Percentiles rank a stretch among this genome's conserved stretches.
Evolutionary conservation across 768 basidiomycete species (phyloP).

Genomic region (Kwoniella europaea): DNA sequence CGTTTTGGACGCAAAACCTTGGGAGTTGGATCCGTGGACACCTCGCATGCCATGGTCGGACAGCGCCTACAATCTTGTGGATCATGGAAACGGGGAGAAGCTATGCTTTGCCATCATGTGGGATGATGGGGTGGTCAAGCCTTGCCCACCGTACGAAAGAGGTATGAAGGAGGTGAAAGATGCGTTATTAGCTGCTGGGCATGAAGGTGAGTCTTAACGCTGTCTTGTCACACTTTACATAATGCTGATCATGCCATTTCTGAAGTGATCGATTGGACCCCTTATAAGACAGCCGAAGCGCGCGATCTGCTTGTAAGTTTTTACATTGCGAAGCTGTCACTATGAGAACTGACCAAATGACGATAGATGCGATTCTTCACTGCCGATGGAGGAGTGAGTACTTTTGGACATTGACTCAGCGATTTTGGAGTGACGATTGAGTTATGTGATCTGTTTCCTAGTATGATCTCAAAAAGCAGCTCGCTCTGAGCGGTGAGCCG

Average conservation of each 20-base stretch:
- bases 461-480: slow-evolving; percentile 21
- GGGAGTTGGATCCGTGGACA: slow-evolving; percentile 64
- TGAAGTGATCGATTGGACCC: slow-evolving; percentile 72
- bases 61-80: slow-evolving; percentile 64
- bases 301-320: slow-evolving; percentile 13
- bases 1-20: slow-evolving; percentile 68
- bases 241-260: not conserved
- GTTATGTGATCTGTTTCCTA: not conserved
- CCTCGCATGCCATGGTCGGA: slow-evolving; percentile 39
- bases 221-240: too few species aligned
- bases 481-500: slow-evolving; percentile 33
- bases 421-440: not conserved
- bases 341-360: not conserved
- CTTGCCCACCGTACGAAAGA: slow-evolving; percentile 34
- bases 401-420: not conserved
- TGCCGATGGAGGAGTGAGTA: slow-evolving; percentile 24
- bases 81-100: slow-evolving; percentile 61
- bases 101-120: slow-evolving; percentile 39
- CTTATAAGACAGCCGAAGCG: slow-evolving; percentile 25
- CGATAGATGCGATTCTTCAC: slow-evolving; percentile 13
- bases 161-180: slow-evolving; percentile 65
- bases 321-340: too few species aligned
- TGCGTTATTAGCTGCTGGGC: slow-evolving; percentile 68
- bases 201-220: slow-evolving; percentile 63
- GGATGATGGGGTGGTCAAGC: slow-evolving; percentile 46